Conservation (phyloP, 129 eudicot genomes). For the Pittosporum tobira region DNA sequence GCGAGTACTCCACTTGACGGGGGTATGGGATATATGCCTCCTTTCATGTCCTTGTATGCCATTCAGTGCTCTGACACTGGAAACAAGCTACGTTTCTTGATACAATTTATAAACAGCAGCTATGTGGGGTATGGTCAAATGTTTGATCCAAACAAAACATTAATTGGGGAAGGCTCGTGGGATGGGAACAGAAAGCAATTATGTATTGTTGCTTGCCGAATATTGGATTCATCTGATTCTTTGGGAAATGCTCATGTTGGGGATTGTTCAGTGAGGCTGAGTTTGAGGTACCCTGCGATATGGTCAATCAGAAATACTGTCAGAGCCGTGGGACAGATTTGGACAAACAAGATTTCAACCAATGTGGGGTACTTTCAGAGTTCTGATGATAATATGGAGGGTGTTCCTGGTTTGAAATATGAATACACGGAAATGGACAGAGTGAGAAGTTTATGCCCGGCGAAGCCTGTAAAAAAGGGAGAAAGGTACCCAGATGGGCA, state of each 20-base stretch:
- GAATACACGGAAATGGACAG: slow-evolving; percentile 45
- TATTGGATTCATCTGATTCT: slow-evolving; percentile 25
- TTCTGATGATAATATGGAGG: slow-evolving; percentile 10
- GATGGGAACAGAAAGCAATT: slow-evolving; percentile 35
- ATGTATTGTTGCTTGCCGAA: slow-evolving; percentile 40
- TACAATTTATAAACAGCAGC: slow-evolving; percentile 24
- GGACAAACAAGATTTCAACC: slow-evolving; percentile 36
- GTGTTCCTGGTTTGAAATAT: slow-evolving; percentile 35
- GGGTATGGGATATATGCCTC: slow-evolving; percentile 22
- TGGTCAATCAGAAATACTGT: slow-evolving; percentile 37
- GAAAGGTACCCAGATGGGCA: slow-evolving; percentile 27
- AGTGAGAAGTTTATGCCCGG: slow-evolving; percentile 32
- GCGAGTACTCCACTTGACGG: slow-evolving; percentile 20
- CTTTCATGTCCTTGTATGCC: slow-evolving; percentile 27
- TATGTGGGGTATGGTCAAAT: slow-evolving; percentile 14
- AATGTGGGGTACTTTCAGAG: slow-evolving; percentile 39
- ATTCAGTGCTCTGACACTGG: slow-evolving; percentile 39
- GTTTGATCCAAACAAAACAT: slow-evolving; percentile 25
- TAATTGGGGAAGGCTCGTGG: slow-evolving; percentile 78
- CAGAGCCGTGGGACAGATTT: slow-evolving; percentile 43
- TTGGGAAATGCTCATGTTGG: slow-evolving; percentile 34
- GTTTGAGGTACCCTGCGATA: slow-evolving; percentile 32
- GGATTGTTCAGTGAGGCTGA: slow-evolving; percentile 58
- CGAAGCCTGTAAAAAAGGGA: slow-evolving; percentile 14
- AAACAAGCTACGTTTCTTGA: slow-evolving; percentile 32